Conservation (phyloP, 352 stramenopile genomes). For the Blastocystis sp. region DNA sequence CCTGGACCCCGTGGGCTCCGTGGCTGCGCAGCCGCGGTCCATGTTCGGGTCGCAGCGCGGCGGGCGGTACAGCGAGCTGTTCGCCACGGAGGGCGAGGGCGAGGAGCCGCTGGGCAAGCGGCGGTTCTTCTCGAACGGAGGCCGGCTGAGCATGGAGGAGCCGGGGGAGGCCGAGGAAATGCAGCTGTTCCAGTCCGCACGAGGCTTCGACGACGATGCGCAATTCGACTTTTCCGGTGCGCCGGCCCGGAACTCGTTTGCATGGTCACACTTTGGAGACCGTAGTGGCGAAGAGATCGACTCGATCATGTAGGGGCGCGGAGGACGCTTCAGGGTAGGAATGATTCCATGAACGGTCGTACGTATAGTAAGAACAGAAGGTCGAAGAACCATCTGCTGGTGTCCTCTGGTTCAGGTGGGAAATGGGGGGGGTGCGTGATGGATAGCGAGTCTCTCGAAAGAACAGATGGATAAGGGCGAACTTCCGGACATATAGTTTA, state of each 20-base stretch:
- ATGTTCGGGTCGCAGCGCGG: background rate
- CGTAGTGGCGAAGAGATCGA: constrained; percentile 35
- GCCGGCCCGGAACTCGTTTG: background rate
- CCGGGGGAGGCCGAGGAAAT: background rate
- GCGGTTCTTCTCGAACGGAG: constrained; percentile 26
- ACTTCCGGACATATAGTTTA: background rate
- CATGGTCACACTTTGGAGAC: constrained; percentile 15
- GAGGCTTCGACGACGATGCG: constrained; percentile 6
- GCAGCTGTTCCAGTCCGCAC: background rate
- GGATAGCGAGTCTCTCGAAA: background rate
- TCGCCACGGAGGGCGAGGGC: constrained; percentile 6
- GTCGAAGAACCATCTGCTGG: constrained; percentile 37
- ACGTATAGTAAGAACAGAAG: constrained; percentile 42
- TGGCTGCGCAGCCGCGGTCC: background rate
- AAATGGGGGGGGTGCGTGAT: background rate
- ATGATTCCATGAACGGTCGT: constrained; percentile 43
- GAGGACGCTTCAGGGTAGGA: constrained; percentile 7
- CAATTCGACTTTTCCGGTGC: background rate
- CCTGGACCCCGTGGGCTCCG: constrained; percentile 22
- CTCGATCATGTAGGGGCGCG: constrained; percentile 6
- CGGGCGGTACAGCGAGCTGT: background rate
- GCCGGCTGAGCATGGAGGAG: background rate
- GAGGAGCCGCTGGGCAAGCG: background rate
- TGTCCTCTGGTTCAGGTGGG: constrained; percentile 32
- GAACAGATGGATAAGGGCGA: background rate